A percentile compares a stretch with the other conserved stretches of the same genome.
phyloP scores from a whole-genome alignment of 768 basidiomycete genomes.

The Mycena alexandri region DNA sequence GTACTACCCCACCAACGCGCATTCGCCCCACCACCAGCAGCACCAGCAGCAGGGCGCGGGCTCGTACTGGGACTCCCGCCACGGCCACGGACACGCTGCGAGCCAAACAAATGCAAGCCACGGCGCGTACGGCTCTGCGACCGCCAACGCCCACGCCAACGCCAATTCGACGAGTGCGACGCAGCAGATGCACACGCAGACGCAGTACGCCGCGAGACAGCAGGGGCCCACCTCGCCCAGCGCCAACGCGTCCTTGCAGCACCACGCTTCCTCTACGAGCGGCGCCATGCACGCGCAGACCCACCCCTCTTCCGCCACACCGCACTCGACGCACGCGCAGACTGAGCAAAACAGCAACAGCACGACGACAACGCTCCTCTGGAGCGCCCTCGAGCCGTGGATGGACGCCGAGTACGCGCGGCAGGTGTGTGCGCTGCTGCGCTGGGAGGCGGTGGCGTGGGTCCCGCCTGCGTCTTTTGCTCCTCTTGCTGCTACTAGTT shows the following conservation, averaged over 20 bases:
- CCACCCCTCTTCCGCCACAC: no score
- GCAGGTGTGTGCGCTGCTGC: conserved; percentile 88
- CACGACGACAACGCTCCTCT: conserved; percentile 73
- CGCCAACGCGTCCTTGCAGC: no score
- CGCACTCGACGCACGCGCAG: no score
- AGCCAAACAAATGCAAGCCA: no score
- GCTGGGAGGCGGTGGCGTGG: conserved; percentile 85
- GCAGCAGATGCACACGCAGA: not conserved
- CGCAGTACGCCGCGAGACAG: no score
- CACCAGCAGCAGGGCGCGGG: conserved; percentile 7
- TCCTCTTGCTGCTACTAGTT: not conserved
- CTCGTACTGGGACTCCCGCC: not conserved
- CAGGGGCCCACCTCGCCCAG: no score
- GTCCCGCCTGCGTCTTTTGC: conserved; percentile 61
- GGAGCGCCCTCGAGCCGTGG: conserved; percentile 94
- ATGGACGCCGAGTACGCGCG: conserved; percentile 97
- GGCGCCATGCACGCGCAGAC: no score
- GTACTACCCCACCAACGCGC: conserved; percentile 2
- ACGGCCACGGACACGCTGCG: not conserved
- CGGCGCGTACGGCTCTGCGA: no score
- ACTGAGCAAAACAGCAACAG: no score
- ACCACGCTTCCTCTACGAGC: no score
- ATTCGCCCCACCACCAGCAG: not conserved
- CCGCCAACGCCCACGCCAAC: not conserved
- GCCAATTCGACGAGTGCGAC: not conserved